Base-by-base conservation (phyloP, 768 basidiomycete species). In the Gyrodon lividus region DNA sequence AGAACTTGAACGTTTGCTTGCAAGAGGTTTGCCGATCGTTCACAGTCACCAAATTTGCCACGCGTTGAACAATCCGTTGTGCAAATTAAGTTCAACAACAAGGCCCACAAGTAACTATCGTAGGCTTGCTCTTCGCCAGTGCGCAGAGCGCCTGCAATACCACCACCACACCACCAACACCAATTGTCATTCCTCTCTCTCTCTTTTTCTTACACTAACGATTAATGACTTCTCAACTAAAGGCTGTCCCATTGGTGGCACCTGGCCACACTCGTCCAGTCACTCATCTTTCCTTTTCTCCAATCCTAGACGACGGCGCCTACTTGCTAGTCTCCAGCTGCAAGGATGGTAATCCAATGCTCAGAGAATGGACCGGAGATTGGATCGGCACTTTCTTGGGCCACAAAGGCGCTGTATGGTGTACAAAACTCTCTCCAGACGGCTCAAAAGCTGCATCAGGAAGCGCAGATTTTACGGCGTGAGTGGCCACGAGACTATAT, bases 291-390 rank as follows among this genome's bases (percentile, higher is more conserved):
- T 92, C 92, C 49, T 98, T 97, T 75, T 95, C 93, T 20, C 74
- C 83, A 13, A 79, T 90, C 57, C 83, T 92, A 65, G 80, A 92
- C 20, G 95, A 98, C 70, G 81, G 83, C 56, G 83, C 85, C 39
- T 98, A 87, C 71, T 75, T 98, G 56, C 80, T 99, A 56, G 88
- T 98, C 64, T 98, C 95, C 51, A 89, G 90, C 61, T 98, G 97
- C 77, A 99, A 98, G 73, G 97, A 98, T 78, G 97, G 97, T 30
- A 98, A 93, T 62, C 95, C 93, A 40, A 95, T 96, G 92, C 75
- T 97, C 59, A 83, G 93, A 65, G 89, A 93, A 64, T 96, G 95
- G 95, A 90, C 92, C 49, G 96, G 96, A 30, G 97, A 99, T 71
- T 99, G 97, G 97, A 90, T 97, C 66, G 97, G 97, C 33, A 91